Conservation (phyloP, 768 basidiomycete genomes). For the Fomitopsis pulvina region DNA sequence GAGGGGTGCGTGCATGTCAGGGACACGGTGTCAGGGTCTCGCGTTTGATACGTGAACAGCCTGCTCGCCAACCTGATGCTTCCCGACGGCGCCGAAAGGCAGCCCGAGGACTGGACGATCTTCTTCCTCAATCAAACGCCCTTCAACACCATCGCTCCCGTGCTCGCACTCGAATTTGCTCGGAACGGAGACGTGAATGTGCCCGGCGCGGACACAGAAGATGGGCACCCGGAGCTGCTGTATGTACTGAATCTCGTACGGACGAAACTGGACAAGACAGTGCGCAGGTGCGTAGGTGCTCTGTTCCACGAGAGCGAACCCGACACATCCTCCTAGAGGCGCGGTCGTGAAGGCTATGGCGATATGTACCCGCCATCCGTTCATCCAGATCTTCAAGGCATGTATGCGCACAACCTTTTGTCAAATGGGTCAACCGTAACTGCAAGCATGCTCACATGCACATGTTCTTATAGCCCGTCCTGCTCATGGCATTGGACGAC, state of each 20-base stretch:
- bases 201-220: conserved; percentile 19
- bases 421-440: background rate
- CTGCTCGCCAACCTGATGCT: conserved; percentile 96
- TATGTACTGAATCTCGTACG: conserved; percentile 89
- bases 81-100: conserved; percentile 94
- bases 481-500: conserved; percentile 91
- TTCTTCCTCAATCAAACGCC: conserved; percentile 96
- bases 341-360: conserved; percentile 93
- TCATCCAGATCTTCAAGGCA: conserved; percentile 94
- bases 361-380: conserved; percentile 88
- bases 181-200: conserved; percentile 11
- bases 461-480: conserved; percentile 83
- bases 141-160: conserved; percentile 80
- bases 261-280: conserved; percentile 83
- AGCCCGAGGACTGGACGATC: conserved; percentile 95
- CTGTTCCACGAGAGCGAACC: background rate
- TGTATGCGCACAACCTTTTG: background rate
- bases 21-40: background rate
- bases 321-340: conserved; percentile 46
- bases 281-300: conserved; percentile 51
- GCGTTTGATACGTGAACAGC: conserved; percentile 31
- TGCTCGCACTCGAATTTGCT: conserved; percentile 63
- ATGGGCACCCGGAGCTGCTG: conserved; percentile 45
- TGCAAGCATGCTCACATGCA: too few relatives aligned
- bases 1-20: conserved; percentile 81